Conservation (phyloP, 2,329 filamentous ascomycete species). For the Phialophora expanda region DNA sequence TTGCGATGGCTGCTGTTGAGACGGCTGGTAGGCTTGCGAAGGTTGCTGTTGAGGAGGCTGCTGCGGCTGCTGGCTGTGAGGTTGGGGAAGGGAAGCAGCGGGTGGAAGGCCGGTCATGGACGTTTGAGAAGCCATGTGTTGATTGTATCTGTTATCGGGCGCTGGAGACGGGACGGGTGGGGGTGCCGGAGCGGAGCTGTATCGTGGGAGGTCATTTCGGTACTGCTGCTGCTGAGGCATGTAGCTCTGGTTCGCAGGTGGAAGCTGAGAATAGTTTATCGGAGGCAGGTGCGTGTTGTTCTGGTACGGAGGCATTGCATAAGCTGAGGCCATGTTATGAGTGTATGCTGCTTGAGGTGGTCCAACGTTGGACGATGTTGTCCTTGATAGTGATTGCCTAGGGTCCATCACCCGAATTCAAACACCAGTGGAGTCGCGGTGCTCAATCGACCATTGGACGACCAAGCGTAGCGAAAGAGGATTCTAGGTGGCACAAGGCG, state of each 20-base stretch:
- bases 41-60: slow-evolving; percentile 49
- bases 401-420: slow-evolving; percentile 40
- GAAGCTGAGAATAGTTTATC: slow-evolving; percentile 53
- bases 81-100: slow-evolving; percentile 50
- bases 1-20: slow-evolving; percentile 48
- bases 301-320: slow-evolving; percentile 54
- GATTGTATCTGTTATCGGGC: slow-evolving; percentile 38
- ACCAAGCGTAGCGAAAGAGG: slow-evolving; percentile 15
- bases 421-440: slow-evolving; percentile 29
- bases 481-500: slow-evolving; percentile 8
- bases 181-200: slow-evolving; percentile 51
- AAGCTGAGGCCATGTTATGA: slow-evolving; percentile 47
- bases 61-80: slow-evolving; percentile 48
- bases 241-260: slow-evolving; percentile 45
- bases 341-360: slow-evolving; percentile 50
- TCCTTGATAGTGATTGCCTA: slow-evolving; percentile 39
- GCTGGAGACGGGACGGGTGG: slow-evolving; percentile 42
- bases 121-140: slow-evolving; percentile 49
- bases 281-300: slow-evolving; percentile 55
- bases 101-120: slow-evolving; percentile 51
- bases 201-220: slow-evolving; percentile 37
- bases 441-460: slow-evolving; percentile 36
- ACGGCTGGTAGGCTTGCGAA: slow-evolving; percentile 45
- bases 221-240: slow-evolving; percentile 38
- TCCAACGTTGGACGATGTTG: slow-evolving; percentile 50